Base-by-base conservation (phyloP, 345 rosid species). In the Lepidium africanum region DNA sequence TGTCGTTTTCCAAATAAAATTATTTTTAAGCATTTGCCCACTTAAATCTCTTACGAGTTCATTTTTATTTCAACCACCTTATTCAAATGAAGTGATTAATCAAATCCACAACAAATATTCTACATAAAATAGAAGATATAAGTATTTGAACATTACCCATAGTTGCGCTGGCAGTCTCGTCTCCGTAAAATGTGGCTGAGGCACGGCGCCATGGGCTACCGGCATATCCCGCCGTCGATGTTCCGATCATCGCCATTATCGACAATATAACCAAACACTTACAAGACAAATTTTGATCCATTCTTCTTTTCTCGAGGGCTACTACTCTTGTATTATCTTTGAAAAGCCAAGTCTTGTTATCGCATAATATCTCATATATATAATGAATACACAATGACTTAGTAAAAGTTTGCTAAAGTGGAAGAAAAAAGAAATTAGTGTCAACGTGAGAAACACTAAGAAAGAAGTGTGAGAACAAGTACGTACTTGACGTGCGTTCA, bases 121-220 rank as follows among this genome's bases (percentile, higher is more conserved):
- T 41, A 41, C 6, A 32, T 42, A 41, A 30, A 42, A 30, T 46
- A 15, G 1, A 10, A 16, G 30, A 21, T 69, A 17, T 0, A 41
- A 47, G 32, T 47, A 41, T 37, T 9, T 65, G 4, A 16, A 43
- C 6, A 45, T 32, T 80, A 87, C 92, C 92, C 85, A 80, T 79
- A 9, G 92, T 83, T 45, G 73, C 87, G 17, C 89, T 77, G 53
- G 86, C 87, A 10, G 83, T 75, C 38, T 83, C 85, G 15, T 87
- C 89, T 0, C 92, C 92, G 32, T 87, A 87, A 65, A 87, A 85
- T 37, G 92, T 87, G 67, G 89, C 92, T 56, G 82, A 77, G 13
- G 82, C 92, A 3, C 17, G 50, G 6, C 69, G 52, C 92, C 85
- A 87, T 57, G 48, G 70, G 55, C 79, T 70, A 10, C 95, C 81